Evolutionary conservation across 1,284 basidiomycete genomes (phyloP), one percentile per base, ranked within the genome.

Genomic region (Meripilus lineatus): DNA sequence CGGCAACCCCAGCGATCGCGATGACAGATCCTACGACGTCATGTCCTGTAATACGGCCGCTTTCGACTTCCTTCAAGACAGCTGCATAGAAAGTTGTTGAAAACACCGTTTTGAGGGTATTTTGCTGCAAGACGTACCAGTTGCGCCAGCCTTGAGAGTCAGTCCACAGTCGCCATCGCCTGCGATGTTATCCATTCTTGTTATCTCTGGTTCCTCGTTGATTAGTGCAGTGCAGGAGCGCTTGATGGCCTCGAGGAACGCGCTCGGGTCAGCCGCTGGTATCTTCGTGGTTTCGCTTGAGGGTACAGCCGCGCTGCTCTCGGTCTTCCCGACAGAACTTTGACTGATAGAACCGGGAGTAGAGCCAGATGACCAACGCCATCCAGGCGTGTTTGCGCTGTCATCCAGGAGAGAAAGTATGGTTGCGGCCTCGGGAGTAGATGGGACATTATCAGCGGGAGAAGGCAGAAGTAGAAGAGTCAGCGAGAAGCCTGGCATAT

Each of bases 401-500:
- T 84, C 84, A 56, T 96, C 93, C 22, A 97, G 72, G 14, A 89
- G 75, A 13, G 79, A 75, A 23, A 96, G 74, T 47, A 95, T 66
- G 13, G 76, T 54, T 20, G 51, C 44, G n/a, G 71, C 64, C 3
- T 66, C 49, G 4, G 72, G 64, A 38, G 74, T 65, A 2, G 58
- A 54, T n/a, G n/a, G n/a, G 34, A 57, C 46, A 13, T 58, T 52
- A 35, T 72, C 70, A 28, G 59, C 62, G 7, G 64, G 52, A 7
- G 65, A 60, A 0, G 92, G 89, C 5, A 96, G 79, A 22, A 92
- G 79, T 11, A 96, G 74, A 10, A 93, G 73, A 0, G 93, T 91
- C 49, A 97, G 68, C 4, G 90, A 93, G 67, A 96, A 94, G 2
- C 94, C 93, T 24, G 93, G 90, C 87, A 96, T 93, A 67, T 93